Percentiles rank a stretch among this genome's conserved stretches.
These are phyloP conservation scores for Pichia gijzeniarum DNA, from an alignment of 805 yeast genomes.

Conservation along the genomic window DNA sequence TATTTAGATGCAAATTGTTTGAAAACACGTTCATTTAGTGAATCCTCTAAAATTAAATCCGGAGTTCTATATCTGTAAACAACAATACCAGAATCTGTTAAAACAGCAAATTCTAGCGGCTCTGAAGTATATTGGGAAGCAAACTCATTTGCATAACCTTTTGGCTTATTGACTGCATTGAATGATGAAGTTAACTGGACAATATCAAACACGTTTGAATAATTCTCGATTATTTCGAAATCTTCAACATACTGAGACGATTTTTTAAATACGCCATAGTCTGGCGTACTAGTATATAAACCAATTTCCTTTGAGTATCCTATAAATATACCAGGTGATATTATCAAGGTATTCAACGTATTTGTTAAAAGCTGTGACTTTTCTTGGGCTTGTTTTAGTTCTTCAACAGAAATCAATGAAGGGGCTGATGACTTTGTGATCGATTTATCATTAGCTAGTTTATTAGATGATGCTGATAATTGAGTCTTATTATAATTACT, in stretches of 20 bases:
- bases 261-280: conserved; percentile 75
- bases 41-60: conserved; percentile 61
- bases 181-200: conserved; percentile 63
- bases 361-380: conserved; percentile 49
- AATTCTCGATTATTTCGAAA: conserved; percentile 63
- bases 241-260: conserved; percentile 70
- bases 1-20: conserved; percentile 67
- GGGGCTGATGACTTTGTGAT: conserved; percentile 26
- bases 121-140: conserved; percentile 75
- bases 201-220: conserved; percentile 57
- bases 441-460: conserved; percentile 11
- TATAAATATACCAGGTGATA: conserved; percentile 84
- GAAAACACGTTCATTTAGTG: conserved; percentile 59
- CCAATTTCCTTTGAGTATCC: conserved; percentile 51
- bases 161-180: conserved; percentile 67
- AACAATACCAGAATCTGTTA: conserved; percentile 74
- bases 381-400: conserved; percentile 48
- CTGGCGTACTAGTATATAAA: conserved; percentile 68
- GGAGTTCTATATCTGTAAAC: conserved; percentile 76
- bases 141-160: conserved; percentile 77
- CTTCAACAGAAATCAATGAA: conserved; percentile 25
- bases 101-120: conserved; percentile 68
- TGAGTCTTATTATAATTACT: background rate
- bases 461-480: background rate
- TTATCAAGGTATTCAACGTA: conserved; percentile 50